A percentile compares a stretch with the other conserved stretches of the same genome.
Evolutionary conservation across 192 early-diverging fungal genomes (phyloP).

Genomic region (Umbelopsis ramanniana): DNA sequence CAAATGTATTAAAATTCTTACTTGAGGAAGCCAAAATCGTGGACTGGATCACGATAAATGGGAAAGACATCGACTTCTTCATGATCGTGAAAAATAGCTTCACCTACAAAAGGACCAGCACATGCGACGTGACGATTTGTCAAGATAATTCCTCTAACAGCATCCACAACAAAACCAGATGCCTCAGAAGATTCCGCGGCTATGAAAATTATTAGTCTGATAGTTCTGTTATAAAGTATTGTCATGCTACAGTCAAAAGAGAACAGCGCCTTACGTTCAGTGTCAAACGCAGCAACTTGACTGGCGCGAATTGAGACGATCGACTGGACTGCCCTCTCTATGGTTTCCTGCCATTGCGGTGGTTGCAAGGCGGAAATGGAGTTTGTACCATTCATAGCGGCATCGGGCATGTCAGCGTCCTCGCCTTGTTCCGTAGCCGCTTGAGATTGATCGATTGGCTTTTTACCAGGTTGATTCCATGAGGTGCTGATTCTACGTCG

Average conservation of each 20-base stretch:
- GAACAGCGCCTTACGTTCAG: conserved; percentile 53
- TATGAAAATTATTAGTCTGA: conserved; percentile 23
- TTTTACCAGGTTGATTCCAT: conserved; percentile 14
- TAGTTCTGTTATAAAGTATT: neutral
- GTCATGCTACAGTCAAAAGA: neutral
- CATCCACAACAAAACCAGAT: conserved; percentile 85
- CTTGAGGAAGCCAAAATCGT: conserved; percentile 79
- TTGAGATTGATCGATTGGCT: neutral
- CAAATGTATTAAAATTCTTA: conserved; percentile 22
- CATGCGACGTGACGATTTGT: conserved; percentile 77
- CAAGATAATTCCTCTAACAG: conserved; percentile 65
- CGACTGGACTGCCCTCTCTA: conserved; percentile 66
- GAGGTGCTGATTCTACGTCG: conserved; percentile 10
- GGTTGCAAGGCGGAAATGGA: conserved; percentile 40
- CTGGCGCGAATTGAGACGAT: conserved; percentile 81
- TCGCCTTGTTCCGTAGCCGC: neutral
- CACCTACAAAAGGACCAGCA: conserved; percentile 84
- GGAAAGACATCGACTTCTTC: conserved; percentile 77
- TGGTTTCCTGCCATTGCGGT: conserved; percentile 72
- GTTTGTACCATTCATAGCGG: neutral
- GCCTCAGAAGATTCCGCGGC: conserved; percentile 74
- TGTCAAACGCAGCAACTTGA: conserved; percentile 80
- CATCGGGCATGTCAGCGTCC: neutral
- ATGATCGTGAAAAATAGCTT: conserved; percentile 80
- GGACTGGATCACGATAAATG: conserved; percentile 74